Evolutionary conservation across 2,329 filamentous ascomycete genomes (phyloP), one percentile per base, ranked within the genome.

Genomic region (Xylaria digitata): DNA sequence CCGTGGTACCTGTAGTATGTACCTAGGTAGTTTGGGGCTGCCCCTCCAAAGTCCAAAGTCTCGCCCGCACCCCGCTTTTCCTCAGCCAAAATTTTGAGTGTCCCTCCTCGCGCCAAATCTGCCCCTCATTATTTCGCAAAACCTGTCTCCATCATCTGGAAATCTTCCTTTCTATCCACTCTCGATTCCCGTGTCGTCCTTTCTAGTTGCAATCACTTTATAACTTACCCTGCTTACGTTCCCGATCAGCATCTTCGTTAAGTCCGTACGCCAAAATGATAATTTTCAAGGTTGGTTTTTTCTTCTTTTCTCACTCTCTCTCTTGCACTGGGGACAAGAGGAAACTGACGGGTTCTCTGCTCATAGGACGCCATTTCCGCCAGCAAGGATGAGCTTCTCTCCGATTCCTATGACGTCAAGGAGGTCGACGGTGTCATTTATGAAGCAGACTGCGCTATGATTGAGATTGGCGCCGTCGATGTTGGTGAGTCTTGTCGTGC

Each of bases 381-480:
- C 73, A 64, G 61, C 65, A 72, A 75, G 71, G 95, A 97, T 85
- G 96, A 99, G 91, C 88, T 99, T 82, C 90, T 98, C 89, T 96
- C 96, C 78, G 95, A 98, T 85, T 96, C 92, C 75, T 97, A 91
- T 85, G 86, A 94, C 75, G 82, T 96, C 79, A 93, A 92, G 85
- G 86, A 91, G 81, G 80, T 95, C 71, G 92, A 94, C 81, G 89
- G 88, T 74, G 85, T 92, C 74, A 89, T 92, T 76, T 98, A 92
- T 85, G 95, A 98, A 86, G 91, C 90, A 79, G 91, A 99, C 84
- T 97, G 94, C 84, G 85, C 87, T 80, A 97, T 95, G 89, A 94
- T 97, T 84, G 89, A 88, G 67, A 86, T 94, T 82, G 93, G 89
- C 72, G 88, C 82, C 71, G 89, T 95, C 78, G 81, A 87, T 72